phyloP scores from a whole-genome alignment of 78 protist genomes.

The Dictyostelium intermedium region DNA sequence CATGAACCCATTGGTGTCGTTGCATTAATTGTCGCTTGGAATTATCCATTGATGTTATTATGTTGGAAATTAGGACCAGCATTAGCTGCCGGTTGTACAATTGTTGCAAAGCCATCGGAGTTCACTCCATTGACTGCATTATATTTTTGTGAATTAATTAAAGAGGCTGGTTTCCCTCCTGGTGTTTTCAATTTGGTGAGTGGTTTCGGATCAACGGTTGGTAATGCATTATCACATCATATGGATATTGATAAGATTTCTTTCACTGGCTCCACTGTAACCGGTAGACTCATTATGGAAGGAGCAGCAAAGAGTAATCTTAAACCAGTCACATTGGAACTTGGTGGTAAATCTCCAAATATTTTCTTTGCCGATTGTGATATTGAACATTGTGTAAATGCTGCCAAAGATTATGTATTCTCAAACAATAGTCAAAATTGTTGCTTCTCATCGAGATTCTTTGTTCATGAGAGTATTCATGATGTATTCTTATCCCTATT shows the following conservation, averaged over 20 bases:
- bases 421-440: constrained; percentile 80
- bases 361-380: constrained; percentile 89
- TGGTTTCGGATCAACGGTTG: constrained; percentile 85
- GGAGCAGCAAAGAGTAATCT: constrained; percentile 76
- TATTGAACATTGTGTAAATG: constrained; percentile 17
- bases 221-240: constrained; percentile 83
- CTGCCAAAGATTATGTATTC: constrained; percentile 1
- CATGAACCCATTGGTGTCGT: constrained; percentile 87
- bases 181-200: constrained; percentile 92
- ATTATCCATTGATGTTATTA: constrained; percentile 77
- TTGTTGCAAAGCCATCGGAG: constrained; percentile 94
- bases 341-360: constrained; percentile 96
- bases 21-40: constrained; percentile 86
- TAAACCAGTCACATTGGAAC: constrained; percentile 81
- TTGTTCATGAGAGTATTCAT: constrained; percentile 85
- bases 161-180: constrained; percentile 94
- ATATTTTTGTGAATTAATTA: constrained; percentile 68
- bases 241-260: constrained; percentile 86
- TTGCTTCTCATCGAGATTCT: constrained; percentile 82
- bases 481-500: constrained; percentile 77
- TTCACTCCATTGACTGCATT: constrained; percentile 93
- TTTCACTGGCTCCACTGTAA: constrained; percentile 89
- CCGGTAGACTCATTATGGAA: constrained; percentile 75
- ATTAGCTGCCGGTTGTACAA: constrained; percentile 91
- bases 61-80: constrained; percentile 92